Evolutionary conservation across 768 basidiomycete genomes (phyloP).

Genomic region (Macrolepiota dolichaula): DNA sequence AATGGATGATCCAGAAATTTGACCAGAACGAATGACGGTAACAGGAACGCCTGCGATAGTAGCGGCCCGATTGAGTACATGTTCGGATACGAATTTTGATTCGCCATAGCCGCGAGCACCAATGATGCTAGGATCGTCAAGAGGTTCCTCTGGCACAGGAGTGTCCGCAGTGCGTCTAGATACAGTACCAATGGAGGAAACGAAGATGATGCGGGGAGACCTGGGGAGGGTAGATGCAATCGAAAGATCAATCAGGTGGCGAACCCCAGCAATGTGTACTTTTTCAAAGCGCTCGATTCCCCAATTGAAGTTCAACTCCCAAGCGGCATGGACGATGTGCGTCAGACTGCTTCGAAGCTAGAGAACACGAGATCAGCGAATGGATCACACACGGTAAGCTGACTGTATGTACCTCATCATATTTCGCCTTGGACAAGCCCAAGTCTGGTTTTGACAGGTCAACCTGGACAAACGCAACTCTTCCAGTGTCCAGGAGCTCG

Average conservation of each 20-base stretch:
- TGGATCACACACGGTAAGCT: neutral
- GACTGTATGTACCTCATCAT: conserved; percentile 1
- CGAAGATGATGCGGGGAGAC: conserved; percentile 5
- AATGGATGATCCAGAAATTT: conserved; percentile 9
- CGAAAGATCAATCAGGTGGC: conserved; percentile 10
- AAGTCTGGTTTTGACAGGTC: conserved; percentile 6
- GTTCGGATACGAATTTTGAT: conserved; percentile 11
- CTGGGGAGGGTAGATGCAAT: neutral
- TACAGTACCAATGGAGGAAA: conserved; percentile 12
- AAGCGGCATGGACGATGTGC: conserved; percentile 13
- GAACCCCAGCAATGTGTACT: conserved; percentile 9
- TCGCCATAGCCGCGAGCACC: conserved; percentile 5
- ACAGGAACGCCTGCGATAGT: neutral
- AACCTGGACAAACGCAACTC: neutral
- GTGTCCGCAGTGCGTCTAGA: neutral
- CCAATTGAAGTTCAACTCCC: conserved; percentile 16
- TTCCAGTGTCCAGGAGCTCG: neutral
- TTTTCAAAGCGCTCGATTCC: conserved; percentile 11
- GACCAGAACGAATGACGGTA: conserved; percentile 11
- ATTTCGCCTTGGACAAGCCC: neutral
- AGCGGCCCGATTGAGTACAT: conserved; percentile 5
- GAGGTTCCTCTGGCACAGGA: conserved; percentile 7
- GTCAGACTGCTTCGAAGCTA: conserved; percentile 7
- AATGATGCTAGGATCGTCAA: conserved; percentile 5
- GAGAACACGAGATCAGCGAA: neutral